Conservation (phyloP, 257 asterid species). For the Pogostemon cablin region DNA sequence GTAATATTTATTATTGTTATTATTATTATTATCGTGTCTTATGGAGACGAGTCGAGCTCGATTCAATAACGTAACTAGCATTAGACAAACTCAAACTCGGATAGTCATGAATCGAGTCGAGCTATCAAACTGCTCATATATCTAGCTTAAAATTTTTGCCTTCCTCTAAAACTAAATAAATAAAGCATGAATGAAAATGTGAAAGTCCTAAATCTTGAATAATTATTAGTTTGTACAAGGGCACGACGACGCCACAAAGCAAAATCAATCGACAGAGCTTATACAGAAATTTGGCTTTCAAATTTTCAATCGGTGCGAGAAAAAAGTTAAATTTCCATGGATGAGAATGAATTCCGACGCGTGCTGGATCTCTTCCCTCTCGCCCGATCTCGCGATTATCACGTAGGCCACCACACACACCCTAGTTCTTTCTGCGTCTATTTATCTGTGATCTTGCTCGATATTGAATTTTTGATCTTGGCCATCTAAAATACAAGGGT, state of each 20-base stretch:
- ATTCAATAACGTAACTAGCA: no score
- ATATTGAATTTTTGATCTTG: constrained; percentile 1
- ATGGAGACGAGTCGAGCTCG: no score
- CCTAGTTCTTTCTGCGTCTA: background rate
- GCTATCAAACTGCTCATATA: no score
- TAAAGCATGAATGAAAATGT: no score
- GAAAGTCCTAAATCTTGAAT: no score
- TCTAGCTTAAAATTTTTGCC: no score
- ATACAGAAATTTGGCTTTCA: background rate
- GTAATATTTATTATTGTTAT: no score
- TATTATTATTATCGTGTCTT: no score
- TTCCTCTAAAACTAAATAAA: no score
- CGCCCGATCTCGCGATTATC: constrained; percentile 68
- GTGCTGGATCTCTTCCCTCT: constrained; percentile 71
- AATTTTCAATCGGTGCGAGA: background rate
- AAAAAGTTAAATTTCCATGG: constrained; percentile 39
- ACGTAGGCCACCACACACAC: constrained; percentile 38
- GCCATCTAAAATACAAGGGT: background rate
- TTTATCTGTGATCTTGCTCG: constrained; percentile 11
- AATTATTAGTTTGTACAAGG: background rate
- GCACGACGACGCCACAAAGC: background rate
- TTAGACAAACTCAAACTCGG: no score
- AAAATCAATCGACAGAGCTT: background rate
- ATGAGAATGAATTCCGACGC: constrained; percentile 60
- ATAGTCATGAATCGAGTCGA: no score